These are phyloP conservation scores for Perkinsus marinus DNA, from an alignment of 169 alveolate species.

Conservation along the genomic window DNA sequence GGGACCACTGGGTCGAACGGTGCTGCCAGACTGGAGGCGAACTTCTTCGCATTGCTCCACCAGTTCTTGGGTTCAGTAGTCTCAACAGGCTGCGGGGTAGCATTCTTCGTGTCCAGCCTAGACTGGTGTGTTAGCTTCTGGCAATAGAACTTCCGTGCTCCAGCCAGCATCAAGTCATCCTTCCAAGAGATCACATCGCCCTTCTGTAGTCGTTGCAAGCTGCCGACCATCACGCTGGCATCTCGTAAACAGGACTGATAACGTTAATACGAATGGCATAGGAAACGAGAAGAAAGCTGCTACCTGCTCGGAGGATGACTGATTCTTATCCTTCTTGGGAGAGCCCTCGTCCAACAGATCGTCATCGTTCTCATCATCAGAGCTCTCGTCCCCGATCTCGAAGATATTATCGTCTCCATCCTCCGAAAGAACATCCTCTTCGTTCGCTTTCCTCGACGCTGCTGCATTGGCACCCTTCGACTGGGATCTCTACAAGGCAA, in stretches of 20 bases:
- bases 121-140: background rate
- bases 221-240: background rate
- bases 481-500: background rate
- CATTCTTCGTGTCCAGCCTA: background rate
- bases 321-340: background rate
- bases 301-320: background rate
- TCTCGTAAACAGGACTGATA: background rate
- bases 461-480: background rate
- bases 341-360: background rate
- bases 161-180: background rate
- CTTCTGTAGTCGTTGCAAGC: background rate
- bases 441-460: background rate
- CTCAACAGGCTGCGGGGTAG: background rate
- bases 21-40: background rate
- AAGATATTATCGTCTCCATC: background rate
- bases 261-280: background rate
- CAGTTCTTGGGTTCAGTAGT: background rate
- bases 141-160: background rate
- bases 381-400: background rate
- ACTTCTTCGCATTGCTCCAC: background rate
- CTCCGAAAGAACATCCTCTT: background rate
- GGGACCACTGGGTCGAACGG: background rate
- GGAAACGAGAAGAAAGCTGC: background rate
- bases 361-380: background rate
- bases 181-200: background rate